A percentile compares a stretch with the other conserved stretches of the same genome.
Evolutionary conservation across 345 rosid genomes (phyloP).

Genomic region (Linum lewisii): DNA sequence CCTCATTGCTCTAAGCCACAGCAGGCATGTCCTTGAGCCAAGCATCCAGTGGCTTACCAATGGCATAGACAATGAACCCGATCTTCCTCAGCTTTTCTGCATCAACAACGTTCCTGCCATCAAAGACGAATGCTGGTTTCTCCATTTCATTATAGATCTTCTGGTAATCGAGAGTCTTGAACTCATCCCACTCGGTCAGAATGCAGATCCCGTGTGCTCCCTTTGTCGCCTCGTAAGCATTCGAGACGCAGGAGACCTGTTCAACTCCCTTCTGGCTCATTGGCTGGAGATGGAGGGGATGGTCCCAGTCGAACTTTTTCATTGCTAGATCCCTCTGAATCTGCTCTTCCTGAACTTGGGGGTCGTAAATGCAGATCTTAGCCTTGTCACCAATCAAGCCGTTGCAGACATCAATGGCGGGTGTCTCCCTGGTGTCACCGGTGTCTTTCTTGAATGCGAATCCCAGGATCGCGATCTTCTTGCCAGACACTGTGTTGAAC

Average conservation of each 20-base stretch:
- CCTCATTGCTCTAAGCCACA: conserved; percentile 35
- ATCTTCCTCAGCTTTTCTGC: conserved; percentile 62
- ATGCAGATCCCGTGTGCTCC: conserved; percentile 84
- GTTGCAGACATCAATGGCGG: conserved; percentile 89
- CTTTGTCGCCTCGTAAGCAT: conserved; percentile 69
- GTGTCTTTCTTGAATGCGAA: conserved; percentile 93
- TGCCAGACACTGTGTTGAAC: conserved; percentile 79
- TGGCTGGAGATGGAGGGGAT: conserved; percentile 88
- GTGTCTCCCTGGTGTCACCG: conserved; percentile 87
- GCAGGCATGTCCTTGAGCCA: conserved; percentile 99
- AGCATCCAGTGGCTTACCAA: conserved; percentile 83
- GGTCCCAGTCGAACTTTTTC: conserved; percentile 95
- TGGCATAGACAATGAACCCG: conserved; percentile 83
- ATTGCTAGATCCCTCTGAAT: conserved; percentile 82
- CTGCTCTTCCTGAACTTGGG: conserved; percentile 81
- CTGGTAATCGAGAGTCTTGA: conserved; percentile 70
- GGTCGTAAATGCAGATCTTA: conserved; percentile 71
- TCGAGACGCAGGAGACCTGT: conserved; percentile 69
- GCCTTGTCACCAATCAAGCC: conserved; percentile 90
- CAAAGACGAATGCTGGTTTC: conserved; percentile 84
- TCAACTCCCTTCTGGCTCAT: conserved; percentile 59
- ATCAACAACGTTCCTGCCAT: conserved; percentile 66
- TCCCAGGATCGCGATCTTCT: conserved; percentile 74
- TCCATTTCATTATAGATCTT: conserved; percentile 71
- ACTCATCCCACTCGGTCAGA: conserved; percentile 94